Evolutionary conservation across 768 basidiomycete species (phyloP), one percentile per base, ranked within the genome.

Genomic region (Melanogaster broomeanus): DNA sequence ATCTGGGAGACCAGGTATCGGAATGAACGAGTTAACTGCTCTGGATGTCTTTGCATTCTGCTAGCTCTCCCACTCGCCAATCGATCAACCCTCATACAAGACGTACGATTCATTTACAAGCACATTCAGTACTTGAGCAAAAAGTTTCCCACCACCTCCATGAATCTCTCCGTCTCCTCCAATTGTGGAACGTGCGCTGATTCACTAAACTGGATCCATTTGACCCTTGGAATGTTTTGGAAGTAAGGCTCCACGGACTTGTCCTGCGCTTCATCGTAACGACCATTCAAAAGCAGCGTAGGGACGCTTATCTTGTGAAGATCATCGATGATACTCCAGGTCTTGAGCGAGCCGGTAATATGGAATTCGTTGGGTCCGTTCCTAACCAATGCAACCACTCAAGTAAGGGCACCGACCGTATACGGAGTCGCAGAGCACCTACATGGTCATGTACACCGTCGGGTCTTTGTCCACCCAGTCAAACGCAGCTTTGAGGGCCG

Each of bases 371-470:
- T 70, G 15, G 71, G 72, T n/a, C 75, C 73, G n/a, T 66, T 65
- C 72, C 74, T 77, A 45, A 7, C 13, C 37, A 33, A 42, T 19
- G 6, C 30, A 35, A 8, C 44, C 31, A 31, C 12, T 15, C 48
- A 44, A 49, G 43, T 51, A 38, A 53, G 24, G 28, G 21, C 30
- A 39, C 15, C 4, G 11, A 43, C 30, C n/a, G 35, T 40, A 4
- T 15, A 52, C 30, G 8, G 3, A 43, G 19, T 33, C 3, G 30
- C 13, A 9, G 11, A 27, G 44, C 25, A 60, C 74, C 38, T 40
- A 79, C 81, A 83, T 79, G 2, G 76, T 75, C 34, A 59, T 50
- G 45, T 75, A 75, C 5, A 81, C 78, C 0, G 80, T 82, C 4
- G 75, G 67, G 47, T 82, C 80, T 35, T 73, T 67, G 6, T 71